Conservation (phyloP, 2,329 filamentous ascomycete genomes). For the Cercospora beticola region DNA sequence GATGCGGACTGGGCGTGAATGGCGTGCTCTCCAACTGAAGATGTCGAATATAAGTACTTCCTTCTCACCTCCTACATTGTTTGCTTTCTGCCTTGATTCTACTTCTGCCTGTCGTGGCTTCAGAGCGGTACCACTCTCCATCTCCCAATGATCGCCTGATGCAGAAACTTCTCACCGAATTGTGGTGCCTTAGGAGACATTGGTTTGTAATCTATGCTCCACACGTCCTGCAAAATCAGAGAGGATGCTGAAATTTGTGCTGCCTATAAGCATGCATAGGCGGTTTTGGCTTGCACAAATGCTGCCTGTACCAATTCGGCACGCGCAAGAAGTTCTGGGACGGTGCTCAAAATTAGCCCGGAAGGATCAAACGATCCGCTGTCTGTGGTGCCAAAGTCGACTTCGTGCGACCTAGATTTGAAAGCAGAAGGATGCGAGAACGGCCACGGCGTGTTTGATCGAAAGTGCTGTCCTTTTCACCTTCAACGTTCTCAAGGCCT, state of each 20-base stretch:
- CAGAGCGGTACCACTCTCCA: background rate
- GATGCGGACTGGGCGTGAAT: background rate
- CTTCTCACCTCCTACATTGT: background rate
- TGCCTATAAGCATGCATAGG: background rate
- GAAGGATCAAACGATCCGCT: background rate
- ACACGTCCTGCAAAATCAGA: background rate
- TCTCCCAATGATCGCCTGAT: background rate
- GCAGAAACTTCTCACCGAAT: background rate
- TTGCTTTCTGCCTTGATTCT: background rate
- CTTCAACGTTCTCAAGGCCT: background rate
- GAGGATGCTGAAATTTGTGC: background rate
- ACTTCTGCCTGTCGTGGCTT: background rate
- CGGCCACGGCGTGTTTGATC: background rate
- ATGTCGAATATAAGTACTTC: background rate
- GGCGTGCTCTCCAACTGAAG: background rate
- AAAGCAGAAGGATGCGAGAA: background rate
- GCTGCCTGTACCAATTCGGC: background rate
- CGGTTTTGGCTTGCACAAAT: background rate
- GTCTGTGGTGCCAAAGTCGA: background rate
- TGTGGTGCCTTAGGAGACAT: background rate
- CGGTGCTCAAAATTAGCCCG: background rate
- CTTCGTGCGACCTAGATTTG: background rate
- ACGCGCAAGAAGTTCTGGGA: background rate
- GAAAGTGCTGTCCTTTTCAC: background rate
- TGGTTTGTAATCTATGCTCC: background rate